A percentile compares a stretch with the other conserved stretches of the same genome.
Evolutionary conservation across 139 green algal species (phyloP).

Genomic region (Monoraphidium neglectum): DNA sequence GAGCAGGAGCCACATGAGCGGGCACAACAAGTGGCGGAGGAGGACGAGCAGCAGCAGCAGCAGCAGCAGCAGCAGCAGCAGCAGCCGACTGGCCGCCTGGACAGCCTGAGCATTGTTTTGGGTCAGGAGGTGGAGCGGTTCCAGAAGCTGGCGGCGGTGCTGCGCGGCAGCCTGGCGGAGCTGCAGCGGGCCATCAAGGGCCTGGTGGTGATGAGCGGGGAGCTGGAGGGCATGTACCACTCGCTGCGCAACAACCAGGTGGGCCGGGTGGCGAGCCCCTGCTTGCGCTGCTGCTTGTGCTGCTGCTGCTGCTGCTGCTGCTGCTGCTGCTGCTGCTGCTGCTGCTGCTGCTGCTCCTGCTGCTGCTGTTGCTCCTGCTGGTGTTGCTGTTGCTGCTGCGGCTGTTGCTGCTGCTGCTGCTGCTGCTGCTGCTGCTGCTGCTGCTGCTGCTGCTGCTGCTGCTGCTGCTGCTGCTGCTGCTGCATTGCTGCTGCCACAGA

Average conservation of each 20-base stretch:
- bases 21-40: no score
- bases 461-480: not conserved
- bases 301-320: not conserved
- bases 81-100: constrained; percentile 53
- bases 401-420: no score
- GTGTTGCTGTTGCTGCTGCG: no score
- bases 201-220: constrained; percentile 82
- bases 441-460: no score
- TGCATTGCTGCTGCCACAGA: not conserved
- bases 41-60: no score
- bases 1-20: no score
- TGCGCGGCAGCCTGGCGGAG: constrained; percentile 61
- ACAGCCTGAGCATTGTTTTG: constrained; percentile 79
- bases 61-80: no score
- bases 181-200: constrained; percentile 83
- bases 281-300: not conserved
- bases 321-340: no score
- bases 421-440: no score
- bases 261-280: not conserved
- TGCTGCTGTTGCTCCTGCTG: no score
- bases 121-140: constrained; percentile 75
- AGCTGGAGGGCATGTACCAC: constrained; percentile 80
- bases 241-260: constrained; percentile 77
- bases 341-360: no score
- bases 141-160: constrained; percentile 44